Base-by-base conservation (phyloP, 768 basidiomycete genomes). In the Trametes gibbosa region DNA sequence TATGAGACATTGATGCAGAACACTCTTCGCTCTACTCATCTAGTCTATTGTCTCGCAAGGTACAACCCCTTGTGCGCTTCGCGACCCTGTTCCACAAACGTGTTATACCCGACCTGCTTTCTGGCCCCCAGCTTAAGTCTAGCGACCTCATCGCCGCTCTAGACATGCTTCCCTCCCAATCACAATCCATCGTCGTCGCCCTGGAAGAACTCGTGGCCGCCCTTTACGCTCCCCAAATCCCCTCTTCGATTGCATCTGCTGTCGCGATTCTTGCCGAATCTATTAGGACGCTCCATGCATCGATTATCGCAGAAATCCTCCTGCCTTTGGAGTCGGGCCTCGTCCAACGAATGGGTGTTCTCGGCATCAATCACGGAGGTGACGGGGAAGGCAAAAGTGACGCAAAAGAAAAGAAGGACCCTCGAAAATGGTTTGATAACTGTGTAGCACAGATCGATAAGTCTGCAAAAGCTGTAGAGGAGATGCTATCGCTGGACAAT, bases 131-230 rank as follows among this genome's bases (percentile, higher is more conserved):
- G 46, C 62, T 68, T 48, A 59, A 64, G 16, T 43, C 69, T 1
- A 63, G 69, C 5, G 27, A 19, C 50, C 66, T 56, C 65, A 66
- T 45, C 23, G 49, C 21, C 50, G 64, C n/a, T 0, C 72, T 88
- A n/a, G 87, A 89, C 65, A 53, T 65, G 21, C 74, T 92, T 5
- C 76, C 80, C 16, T 39, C 67, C 2, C 73, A 73, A 9, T 90
- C 88, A 2, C 74, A 79, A 29, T 66, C 71, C 7, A 75, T 89
- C 21, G 75, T 86, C 17, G 68, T 77, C 48, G 76, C 80, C 3
- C 77, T 81, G 4, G 90, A 92, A 67, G 86, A 92, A 40, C 74
- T 90, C 53, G 79, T 86, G 21, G 78, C 86, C n/a, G 73, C 84
- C 2, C 72, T 89, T 40, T 88, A 91, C 67, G 61, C 81, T 0